phyloP scores from a whole-genome alignment of 768 basidiomycete species.

The Naganishia friedmannii region DNA sequence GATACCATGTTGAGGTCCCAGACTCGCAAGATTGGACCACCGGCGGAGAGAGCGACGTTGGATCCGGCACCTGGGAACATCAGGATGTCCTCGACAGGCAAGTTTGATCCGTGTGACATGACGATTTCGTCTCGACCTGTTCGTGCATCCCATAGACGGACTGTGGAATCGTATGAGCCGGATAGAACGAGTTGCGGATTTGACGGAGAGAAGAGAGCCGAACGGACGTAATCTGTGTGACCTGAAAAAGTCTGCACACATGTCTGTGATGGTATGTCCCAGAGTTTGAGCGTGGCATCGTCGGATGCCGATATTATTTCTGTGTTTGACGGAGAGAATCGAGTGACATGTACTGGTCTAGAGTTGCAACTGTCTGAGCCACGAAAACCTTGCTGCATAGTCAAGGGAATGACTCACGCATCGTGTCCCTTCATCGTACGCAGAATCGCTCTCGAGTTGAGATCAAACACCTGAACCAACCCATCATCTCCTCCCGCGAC shows the following conservation, averaged over 20 bases:
- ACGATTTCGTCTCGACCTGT: constrained; percentile 79
- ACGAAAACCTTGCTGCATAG: background rate
- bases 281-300: constrained; percentile 87
- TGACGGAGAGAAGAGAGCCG: constrained; percentile 77
- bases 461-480: constrained; percentile 83
- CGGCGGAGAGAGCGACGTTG: constrained; percentile 75
- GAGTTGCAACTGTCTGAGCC: background rate
- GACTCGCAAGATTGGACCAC: constrained; percentile 85
- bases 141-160: constrained; percentile 80
- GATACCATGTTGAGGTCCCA: constrained; percentile 69
- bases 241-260: constrained; percentile 72
- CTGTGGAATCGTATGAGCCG: constrained; percentile 90
- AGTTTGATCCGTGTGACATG: constrained; percentile 52
- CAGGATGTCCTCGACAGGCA: constrained; percentile 86
- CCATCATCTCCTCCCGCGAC: constrained; percentile 95
- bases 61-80: constrained; percentile 77
- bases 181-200: constrained; percentile 83
- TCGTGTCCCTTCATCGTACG: constrained; percentile 89
- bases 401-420: constrained; percentile 56
- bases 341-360: constrained; percentile 84
- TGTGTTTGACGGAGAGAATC: constrained; percentile 76
- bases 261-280: constrained; percentile 89
- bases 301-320: constrained; percentile 92
- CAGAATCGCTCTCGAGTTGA: constrained; percentile 86
- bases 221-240: constrained; percentile 94